phyloP scores from a whole-genome alignment of 2,329 filamentous ascomycete genomes.

The Alternaria brassicicola region DNA sequence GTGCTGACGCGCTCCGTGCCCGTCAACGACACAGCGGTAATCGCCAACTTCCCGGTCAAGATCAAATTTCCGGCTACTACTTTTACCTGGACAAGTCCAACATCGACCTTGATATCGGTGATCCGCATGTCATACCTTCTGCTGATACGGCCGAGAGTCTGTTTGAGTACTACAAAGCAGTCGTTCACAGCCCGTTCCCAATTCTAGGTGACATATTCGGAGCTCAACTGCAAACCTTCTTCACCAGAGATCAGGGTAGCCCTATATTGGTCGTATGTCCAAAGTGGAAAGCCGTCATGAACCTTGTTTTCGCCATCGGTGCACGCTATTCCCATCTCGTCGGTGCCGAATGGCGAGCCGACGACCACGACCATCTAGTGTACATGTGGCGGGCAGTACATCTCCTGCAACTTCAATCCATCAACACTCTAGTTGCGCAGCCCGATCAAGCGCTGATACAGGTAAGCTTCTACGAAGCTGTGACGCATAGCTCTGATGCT shows the following conservation, averaged over 20 bases:
- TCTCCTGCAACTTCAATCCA: conserved; percentile 18
- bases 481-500: conserved; percentile 12
- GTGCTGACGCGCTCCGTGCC: conserved; percentile 5
- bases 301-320: conserved; percentile 50
- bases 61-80: conserved; percentile 23
- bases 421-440: conserved; percentile 38
- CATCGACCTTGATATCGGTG: conserved; percentile 20
- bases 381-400: conserved; percentile 39
- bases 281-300: conserved; percentile 42
- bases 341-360: conserved; percentile 25
- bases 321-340: conserved; percentile 42
- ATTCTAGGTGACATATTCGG: conserved; percentile 27
- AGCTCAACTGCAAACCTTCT: conserved; percentile 10
- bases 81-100: conserved; percentile 31
- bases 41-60: neutral
- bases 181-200: conserved; percentile 26
- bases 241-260: neutral
- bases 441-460: conserved; percentile 23
- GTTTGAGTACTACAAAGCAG: conserved; percentile 41
- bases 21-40: neutral
- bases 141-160: conserved; percentile 31
- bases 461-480: neutral
- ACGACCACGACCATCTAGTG: conserved; percentile 37
- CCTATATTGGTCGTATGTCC: conserved; percentile 19
- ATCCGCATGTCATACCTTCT: conserved; percentile 36